phyloP scores from a whole-genome alignment of 148 eudicot species.

The Beta vulgaris region DNA sequence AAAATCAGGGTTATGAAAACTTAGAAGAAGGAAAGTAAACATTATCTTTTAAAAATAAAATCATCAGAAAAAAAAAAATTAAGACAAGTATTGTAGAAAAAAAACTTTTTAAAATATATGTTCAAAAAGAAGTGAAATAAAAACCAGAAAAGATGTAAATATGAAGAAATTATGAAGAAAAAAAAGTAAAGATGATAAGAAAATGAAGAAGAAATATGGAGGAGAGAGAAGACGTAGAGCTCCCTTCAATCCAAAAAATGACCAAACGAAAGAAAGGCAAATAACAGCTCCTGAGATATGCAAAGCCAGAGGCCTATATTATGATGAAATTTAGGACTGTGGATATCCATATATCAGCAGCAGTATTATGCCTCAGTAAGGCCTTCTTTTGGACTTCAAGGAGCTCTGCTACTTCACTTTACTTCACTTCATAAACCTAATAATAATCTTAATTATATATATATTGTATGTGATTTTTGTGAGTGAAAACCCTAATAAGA shows the following conservation, averaged over 20 bases:
- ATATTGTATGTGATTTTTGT: too few relatives aligned
- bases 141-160: too few relatives aligned
- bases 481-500: neutral
- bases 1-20: too few relatives aligned
- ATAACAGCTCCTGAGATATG: slow-evolving; percentile 34
- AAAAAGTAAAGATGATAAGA: neutral
- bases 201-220: neutral
- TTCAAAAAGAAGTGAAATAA: too few relatives aligned
- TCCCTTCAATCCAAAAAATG: slow-evolving; percentile 46
- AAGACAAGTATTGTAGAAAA: too few relatives aligned
- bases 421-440: neutral
- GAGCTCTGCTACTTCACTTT: slow-evolving; percentile 26
- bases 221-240: slow-evolving; percentile 31
- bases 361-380: slow-evolving; percentile 31
- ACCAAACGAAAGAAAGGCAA: slow-evolving; percentile 22
- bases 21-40: too few relatives aligned
- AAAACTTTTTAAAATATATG: too few relatives aligned
- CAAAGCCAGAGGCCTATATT: slow-evolving; percentile 32
- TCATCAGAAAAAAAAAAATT: too few relatives aligned
- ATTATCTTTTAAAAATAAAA: too few relatives aligned
- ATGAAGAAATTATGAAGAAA: too few relatives aligned
- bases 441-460: too few relatives aligned
- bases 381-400: slow-evolving; percentile 37
- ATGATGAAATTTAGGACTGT: too few relatives aligned
- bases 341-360: slow-evolving; percentile 37